Base-by-base conservation (phyloP, 805 yeast species). In the Pichia paraexigua region DNA sequence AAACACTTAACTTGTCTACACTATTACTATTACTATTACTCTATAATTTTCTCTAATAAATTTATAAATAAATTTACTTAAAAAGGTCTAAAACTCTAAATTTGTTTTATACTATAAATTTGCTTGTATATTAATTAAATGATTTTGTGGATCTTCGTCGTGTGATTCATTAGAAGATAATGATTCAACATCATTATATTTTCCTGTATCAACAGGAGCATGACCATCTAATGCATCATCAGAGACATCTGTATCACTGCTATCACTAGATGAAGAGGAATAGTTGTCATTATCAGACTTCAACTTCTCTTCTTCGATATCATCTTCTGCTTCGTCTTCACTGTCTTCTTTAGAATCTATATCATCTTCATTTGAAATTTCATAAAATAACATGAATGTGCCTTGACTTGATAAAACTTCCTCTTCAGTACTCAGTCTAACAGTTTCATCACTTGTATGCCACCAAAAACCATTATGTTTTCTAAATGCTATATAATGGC, bases 401-500 rank as follows among this genome's bases (percentile, higher is more conserved):
- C 97, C 97, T 51, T 87, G 94, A 3, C 90, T 80, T 15, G 74
- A 73, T 51, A 88, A 69, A 1, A 90, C 97, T 63, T 91, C 96
- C 3, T 77, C 77, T 63, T 88, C 96, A 13, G 82, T 77, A 3
- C 88, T 89, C 32, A 87, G 76, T 53, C 88, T 81, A 3, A 91
- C 95, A 3, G 83, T 81, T 63, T 90, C 96, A 67, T 94, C 99
- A 59, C 94, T 85, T 20, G 91, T 84, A 64, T 96, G 79, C 96
- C 97, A 91, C 99, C 99, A 92, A 12, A 81, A 75, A 2, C 91
- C 94, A 58, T 95, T 78, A 52, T 71, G 77, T 61, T 81, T 84
- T 62, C 97, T 80, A 70, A 79, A 92, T 42, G 95, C 89, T 54
- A 92, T 87, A 64, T 92, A 92, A 67, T 92, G 99, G n/a, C 99